phyloP scores from a whole-genome alignment of 805 yeast genomes.

The Candida chilensis region DNA sequence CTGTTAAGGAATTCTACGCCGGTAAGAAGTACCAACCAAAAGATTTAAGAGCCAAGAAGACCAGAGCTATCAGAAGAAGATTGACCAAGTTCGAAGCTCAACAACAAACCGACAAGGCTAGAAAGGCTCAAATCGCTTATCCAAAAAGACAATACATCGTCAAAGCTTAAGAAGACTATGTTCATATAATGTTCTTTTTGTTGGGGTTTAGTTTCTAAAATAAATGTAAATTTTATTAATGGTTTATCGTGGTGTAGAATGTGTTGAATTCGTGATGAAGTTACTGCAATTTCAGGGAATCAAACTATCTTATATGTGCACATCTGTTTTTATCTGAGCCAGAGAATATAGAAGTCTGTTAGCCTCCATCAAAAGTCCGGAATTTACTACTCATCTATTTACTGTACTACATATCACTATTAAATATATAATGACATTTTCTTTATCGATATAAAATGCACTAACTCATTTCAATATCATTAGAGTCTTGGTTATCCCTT shows the following conservation, averaged over 20 bases:
- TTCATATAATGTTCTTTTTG: not conserved
- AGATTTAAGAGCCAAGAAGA: slow-evolving; percentile 98
- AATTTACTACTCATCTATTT: not conserved
- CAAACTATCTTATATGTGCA: too few species aligned
- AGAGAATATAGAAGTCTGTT: too few species aligned
- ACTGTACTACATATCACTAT: too few species aligned
- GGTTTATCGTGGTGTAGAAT: slow-evolving; percentile 1
- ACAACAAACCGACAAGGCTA: slow-evolving; percentile 78
- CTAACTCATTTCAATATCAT: slow-evolving; percentile 7
- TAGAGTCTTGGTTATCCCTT: too few species aligned
- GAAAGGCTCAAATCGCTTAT: slow-evolving; percentile 90
- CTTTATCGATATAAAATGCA: slow-evolving; percentile 1
- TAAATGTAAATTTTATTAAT: slow-evolving; percentile 1
- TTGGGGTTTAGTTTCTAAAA: not conserved
- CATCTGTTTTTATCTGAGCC: too few species aligned
- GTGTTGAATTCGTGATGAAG: too few species aligned
- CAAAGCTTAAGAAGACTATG: slow-evolving; percentile 93
- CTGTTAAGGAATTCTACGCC: slow-evolving; percentile 89
- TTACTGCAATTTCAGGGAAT: too few species aligned
- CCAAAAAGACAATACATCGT: slow-evolving; percentile 98
- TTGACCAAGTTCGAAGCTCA: slow-evolving; percentile 82
- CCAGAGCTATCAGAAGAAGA: slow-evolving; percentile 99
- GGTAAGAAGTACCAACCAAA: slow-evolving; percentile 96
- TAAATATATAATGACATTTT: slow-evolving; percentile 15
- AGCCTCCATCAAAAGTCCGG: too few species aligned